Evolutionary conservation across 148 eudicot genomes (phyloP), one percentile per base, ranked within the genome.

Genomic region (Arbutus unedo): DNA sequence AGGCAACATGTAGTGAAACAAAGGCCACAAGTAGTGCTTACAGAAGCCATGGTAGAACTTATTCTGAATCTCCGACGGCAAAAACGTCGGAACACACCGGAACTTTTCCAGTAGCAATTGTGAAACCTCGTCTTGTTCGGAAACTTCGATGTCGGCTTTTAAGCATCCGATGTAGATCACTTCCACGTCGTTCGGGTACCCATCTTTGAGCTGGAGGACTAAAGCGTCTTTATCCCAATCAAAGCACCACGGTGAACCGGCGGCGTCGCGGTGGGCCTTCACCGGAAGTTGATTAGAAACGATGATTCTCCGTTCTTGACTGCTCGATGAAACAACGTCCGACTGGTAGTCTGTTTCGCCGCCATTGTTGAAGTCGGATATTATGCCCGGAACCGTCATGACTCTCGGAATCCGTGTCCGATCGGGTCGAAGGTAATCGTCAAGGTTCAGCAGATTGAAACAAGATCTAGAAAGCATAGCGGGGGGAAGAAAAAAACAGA

Each of bases 1-100:
- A 7, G 98, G 98, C 38, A 95, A 41, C 91, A 92, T 89, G 72
- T 95, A 95, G 67, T 93, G 98, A 87, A 93, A 91, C 47, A 95
- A 67, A 83, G 95, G 95, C 98, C 98, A 95, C 4, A 95, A 51
- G 44, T 88, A 93, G 64, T 93, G 95, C 89, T 95, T 95, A 81
- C 98, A 95, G 44, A 95, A 93, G 0, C 97, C 98, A 75, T 95
- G 97, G 23, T 95, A 95, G 82, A 84, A 95, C 21, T 87, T 89
- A 54, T 88, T 88, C 67, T 86, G 87, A 54, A 93, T 56, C 16
- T 93, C 93, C 4, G 81, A 16, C 0, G 93, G 56, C 57, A 95
- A 54, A 75, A 93, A 95, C 7, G 89, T 91, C 2, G 98, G 98
- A 14, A 95, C 91, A 80, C 98, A 95, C 15, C 86, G 85, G 68